phyloP scores from a whole-genome alignment of 768 basidiomycete species.

The Galerina marginata region DNA sequence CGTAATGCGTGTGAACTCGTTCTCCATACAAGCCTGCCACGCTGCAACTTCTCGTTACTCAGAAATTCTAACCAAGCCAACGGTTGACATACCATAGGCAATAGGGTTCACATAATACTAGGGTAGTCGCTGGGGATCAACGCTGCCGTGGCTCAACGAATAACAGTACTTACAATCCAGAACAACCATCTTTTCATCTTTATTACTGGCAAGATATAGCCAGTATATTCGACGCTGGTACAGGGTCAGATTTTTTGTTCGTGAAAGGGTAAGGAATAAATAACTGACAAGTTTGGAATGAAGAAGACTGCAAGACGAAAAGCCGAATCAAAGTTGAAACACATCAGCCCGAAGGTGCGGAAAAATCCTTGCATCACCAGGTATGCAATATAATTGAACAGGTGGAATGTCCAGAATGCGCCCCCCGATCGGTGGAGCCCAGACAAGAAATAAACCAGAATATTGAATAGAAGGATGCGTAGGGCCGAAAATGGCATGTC shows the following conservation, averaged over 20 bases:
- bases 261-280: not conserved
- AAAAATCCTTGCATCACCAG: slow-evolving; percentile 87
- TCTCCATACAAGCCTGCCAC: slow-evolving; percentile 82
- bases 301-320: slow-evolving; percentile 67
- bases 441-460: slow-evolving; percentile 74
- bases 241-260: not conserved
- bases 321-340: slow-evolving; percentile 51
- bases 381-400: slow-evolving; percentile 69
- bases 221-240: slow-evolving; percentile 63
- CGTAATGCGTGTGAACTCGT: slow-evolving; percentile 78
- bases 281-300: slow-evolving; percentile 69
- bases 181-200: slow-evolving; percentile 84
- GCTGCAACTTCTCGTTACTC: slow-evolving; percentile 38
- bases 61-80: not conserved
- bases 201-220: slow-evolving; percentile 69
- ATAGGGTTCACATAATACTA: slow-evolving; percentile 84
- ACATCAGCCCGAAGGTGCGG: slow-evolving; percentile 66
- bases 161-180: slow-evolving; percentile 68
- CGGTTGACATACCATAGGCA: slow-evolving; percentile 56
- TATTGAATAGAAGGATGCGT: slow-evolving; percentile 63
- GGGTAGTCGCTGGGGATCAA: not conserved
- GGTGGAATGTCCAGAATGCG: slow-evolving; percentile 61
- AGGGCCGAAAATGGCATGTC: slow-evolving; percentile 73
- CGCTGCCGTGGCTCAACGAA: not conserved
- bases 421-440: slow-evolving; percentile 49